Percentiles rank a stretch among this genome's conserved stretches.
Conservation (phyloP, 2,329 filamentous ascomycete genomes). For the Ophiostoma ips region DNA sequence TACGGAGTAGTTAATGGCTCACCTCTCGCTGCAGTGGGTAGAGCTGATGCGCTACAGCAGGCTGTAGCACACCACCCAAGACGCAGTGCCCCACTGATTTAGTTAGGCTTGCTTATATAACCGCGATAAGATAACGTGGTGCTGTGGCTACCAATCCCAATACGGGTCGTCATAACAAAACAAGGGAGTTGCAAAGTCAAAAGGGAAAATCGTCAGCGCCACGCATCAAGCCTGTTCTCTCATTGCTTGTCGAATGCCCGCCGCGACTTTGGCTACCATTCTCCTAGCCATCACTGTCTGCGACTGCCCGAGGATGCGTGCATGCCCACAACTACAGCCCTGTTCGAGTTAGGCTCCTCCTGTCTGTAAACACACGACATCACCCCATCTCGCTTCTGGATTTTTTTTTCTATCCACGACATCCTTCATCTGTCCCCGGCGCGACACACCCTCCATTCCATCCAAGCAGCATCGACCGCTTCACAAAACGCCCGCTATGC, state of each 20-base stretch:
- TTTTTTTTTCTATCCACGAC: no score
- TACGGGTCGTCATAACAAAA: not conserved
- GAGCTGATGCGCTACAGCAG: not conserved
- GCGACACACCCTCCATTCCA: not conserved
- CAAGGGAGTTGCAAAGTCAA: not conserved
- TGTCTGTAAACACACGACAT: not conserved
- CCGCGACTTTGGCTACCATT: no score
- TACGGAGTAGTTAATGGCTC: conserved; percentile 4
- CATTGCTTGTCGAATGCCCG: not conserved
- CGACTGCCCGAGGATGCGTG: not conserved
- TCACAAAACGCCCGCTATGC: conserved; percentile 19
- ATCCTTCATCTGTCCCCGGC: not conserved
- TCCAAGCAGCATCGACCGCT: not conserved
- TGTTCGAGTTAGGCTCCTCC: not conserved
- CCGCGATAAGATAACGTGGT: not conserved
- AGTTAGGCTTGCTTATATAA: no score
- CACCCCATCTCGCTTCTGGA: not conserved
- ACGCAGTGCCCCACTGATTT: not conserved
- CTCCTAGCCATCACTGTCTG: no score
- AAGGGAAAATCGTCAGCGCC: not conserved
- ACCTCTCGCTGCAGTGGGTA: not conserved
- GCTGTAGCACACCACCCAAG: no score
- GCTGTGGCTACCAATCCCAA: not conserved
- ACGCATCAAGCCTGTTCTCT: not conserved
- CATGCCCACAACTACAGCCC: not conserved